phyloP scores from a whole-genome alignment of 371 early-diverging fungal species.

The Mucor velutinosus region DNA sequence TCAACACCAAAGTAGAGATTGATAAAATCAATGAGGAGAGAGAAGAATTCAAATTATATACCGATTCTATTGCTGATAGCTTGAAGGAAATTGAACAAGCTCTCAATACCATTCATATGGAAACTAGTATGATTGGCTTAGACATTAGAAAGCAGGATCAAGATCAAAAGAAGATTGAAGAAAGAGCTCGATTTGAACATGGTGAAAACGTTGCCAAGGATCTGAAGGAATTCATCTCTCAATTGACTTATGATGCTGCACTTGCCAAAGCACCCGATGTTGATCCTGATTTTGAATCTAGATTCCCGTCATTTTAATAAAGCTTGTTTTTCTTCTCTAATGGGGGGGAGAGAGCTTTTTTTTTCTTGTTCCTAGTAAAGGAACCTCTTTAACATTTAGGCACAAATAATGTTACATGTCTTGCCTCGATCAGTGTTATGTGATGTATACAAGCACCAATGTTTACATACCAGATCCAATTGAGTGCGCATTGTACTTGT shows the following conservation, averaged over 20 bases:
- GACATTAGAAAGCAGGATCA: slow-evolving; percentile 48
- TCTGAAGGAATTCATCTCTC: slow-evolving; percentile 43
- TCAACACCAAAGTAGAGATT: slow-evolving; percentile 42
- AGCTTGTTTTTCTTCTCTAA: neutral
- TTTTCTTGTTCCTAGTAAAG: no score
- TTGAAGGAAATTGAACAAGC: slow-evolving; percentile 40
- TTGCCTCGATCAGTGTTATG: no score
- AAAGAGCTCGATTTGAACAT: slow-evolving; percentile 43
- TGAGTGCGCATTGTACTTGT: no score
- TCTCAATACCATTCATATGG: slow-evolving; percentile 41
- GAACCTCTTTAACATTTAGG: no score
- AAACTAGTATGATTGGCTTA: slow-evolving; percentile 49
- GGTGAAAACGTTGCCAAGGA: slow-evolving; percentile 45
- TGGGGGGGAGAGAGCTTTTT: no score
- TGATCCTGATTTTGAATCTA: slow-evolving; percentile 49
- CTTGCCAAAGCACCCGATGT: slow-evolving; percentile 51
- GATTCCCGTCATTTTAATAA: slow-evolving; percentile 48
- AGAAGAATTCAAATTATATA: slow-evolving; percentile 48
- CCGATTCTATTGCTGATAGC: slow-evolving; percentile 42
- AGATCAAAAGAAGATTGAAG: slow-evolving; percentile 49
- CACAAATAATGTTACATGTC: no score
- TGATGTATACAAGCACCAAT: no score
- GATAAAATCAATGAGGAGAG: slow-evolving; percentile 55
- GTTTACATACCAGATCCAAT: no score
- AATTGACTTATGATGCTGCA: slow-evolving; percentile 39